phyloP scores from a whole-genome alignment of 2,329 filamentous ascomycete genomes.

The Lachnellula willkommii region DNA sequence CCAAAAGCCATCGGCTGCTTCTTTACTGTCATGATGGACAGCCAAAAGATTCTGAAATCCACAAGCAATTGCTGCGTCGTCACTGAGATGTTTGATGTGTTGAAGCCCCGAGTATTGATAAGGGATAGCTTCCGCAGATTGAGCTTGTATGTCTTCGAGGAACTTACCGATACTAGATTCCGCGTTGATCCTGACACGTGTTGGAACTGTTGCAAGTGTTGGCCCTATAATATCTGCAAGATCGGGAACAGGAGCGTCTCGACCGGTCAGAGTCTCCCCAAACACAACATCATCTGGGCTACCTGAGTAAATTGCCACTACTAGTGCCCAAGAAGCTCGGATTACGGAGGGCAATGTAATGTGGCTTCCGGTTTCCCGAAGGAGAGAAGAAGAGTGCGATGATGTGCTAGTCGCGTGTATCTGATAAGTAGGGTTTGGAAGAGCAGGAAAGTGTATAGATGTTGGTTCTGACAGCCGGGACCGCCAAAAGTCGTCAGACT shows the following conservation, averaged over 20 bases:
- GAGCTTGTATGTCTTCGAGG: conserved; percentile 41
- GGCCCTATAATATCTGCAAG: conserved; percentile 39
- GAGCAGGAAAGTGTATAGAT: conserved; percentile 5
- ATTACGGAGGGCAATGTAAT: conserved; percentile 15
- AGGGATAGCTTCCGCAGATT: conserved; percentile 42
- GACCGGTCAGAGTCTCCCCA: conserved; percentile 39
- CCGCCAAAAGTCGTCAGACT: conserved; percentile 9
- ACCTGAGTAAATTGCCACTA: conserved; percentile 35
- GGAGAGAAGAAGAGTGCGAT: neutral
- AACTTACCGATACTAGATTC: conserved; percentile 35
- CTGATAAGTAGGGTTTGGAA: conserved; percentile 9
- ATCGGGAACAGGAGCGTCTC: conserved; percentile 34
- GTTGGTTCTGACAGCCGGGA: conserved; percentile 1
- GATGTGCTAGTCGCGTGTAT: conserved; percentile 3
- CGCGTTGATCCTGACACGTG: conserved; percentile 33
- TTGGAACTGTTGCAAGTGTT: conserved; percentile 39
- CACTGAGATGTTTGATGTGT: conserved; percentile 14
- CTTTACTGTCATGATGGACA: conserved; percentile 3
- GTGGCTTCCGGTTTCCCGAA: conserved; percentile 31
- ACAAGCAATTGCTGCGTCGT: conserved; percentile 10
- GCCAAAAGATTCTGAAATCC: conserved; percentile 11
- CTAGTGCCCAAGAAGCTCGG: conserved; percentile 35
- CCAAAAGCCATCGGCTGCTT: neutral
- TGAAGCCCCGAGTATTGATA: conserved; percentile 14
- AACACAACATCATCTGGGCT: conserved; percentile 36